A percentile compares a stretch with the other conserved stretches of the same genome.
Evolutionary conservation across 805 yeast genomes (phyloP).

Genomic region (Barnettozyma salicaria): DNA sequence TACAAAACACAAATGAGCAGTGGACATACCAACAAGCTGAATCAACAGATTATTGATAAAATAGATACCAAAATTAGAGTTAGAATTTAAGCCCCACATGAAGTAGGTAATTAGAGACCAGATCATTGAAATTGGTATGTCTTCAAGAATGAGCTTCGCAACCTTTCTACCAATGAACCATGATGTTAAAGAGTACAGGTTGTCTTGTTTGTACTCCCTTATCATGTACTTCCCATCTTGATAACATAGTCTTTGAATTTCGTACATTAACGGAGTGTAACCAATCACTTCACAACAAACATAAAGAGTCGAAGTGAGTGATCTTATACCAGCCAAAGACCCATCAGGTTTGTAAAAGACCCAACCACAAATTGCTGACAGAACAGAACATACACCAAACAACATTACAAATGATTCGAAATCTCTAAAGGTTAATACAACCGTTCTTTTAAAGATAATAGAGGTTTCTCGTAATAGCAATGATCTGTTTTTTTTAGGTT

Average conservation of each 20-base stretch:
- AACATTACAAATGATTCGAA: conserved; percentile 40
- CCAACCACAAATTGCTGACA: conserved; percentile 71
- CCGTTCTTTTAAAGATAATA: conserved; percentile 40
- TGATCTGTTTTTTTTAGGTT: conserved; percentile 26
- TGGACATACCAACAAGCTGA: conserved; percentile 49
- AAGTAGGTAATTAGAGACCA: conserved; percentile 62
- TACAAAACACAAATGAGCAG: conserved; percentile 37
- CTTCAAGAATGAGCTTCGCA: conserved; percentile 63
- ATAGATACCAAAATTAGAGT: conserved; percentile 50
- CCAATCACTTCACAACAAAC: conserved; percentile 48
- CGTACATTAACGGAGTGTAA: conserved; percentile 50
- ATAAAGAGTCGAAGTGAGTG: conserved; percentile 48
- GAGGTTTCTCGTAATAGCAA: conserved; percentile 37
- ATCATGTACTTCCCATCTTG: conserved; percentile 51
- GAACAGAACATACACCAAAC: conserved; percentile 36
- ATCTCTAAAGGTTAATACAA: conserved; percentile 45
- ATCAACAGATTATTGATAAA: conserved; percentile 53
- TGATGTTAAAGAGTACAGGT: conserved; percentile 16
- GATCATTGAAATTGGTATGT: conserved; percentile 52
- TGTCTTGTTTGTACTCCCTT: conserved; percentile 29
- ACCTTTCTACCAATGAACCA: conserved; percentile 41
- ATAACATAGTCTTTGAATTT: conserved; percentile 50
- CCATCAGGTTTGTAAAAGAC: conserved; percentile 60
- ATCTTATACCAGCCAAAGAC: conserved; percentile 57
- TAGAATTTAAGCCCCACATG: conserved; percentile 65